phyloP scores from a whole-genome alignment of 75 land plant species.

The Chamaecyparis obtusa region DNA sequence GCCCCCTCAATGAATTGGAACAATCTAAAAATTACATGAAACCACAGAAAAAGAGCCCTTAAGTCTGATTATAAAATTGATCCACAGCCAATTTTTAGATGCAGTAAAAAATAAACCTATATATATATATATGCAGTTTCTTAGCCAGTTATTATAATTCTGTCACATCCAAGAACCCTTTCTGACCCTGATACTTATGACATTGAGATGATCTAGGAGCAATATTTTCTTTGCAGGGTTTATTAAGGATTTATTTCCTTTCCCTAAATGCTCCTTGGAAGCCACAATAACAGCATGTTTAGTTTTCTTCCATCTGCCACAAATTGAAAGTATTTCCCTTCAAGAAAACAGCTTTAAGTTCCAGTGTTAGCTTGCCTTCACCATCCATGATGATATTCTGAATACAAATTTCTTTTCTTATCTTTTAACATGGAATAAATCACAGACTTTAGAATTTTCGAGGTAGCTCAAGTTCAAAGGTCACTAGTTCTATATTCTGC shows the following conservation, averaged over 20 bases:
- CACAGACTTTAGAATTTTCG: too few species aligned
- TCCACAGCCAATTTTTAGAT: background rate
- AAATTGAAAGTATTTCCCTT: background rate
- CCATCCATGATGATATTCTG: too few species aligned
- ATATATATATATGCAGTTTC: background rate
- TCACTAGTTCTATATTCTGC: too few species aligned
- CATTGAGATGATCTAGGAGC: background rate
- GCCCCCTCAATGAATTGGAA: slow-evolving; percentile 89
- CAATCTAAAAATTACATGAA: slow-evolving; percentile 40
- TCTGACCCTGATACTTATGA: background rate
- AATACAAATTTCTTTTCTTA: too few species aligned
- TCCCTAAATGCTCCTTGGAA: background rate
- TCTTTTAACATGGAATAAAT: too few species aligned
- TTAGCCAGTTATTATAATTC: background rate
- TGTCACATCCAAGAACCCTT: background rate
- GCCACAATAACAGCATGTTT: background rate
- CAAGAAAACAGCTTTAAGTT: background rate
- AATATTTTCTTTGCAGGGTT: background rate
- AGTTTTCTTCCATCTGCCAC: background rate
- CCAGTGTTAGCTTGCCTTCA: too few species aligned
- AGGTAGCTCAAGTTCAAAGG: too few species aligned
- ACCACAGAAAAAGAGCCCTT: background rate
- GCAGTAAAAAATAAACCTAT: background rate
- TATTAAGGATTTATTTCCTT: background rate
- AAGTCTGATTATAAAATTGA: background rate